Evolutionary conservation across 352 stramenopile genomes (phyloP), one percentile per base, ranked within the genome.

Genomic region (Aphanomyces stellatus): DNA sequence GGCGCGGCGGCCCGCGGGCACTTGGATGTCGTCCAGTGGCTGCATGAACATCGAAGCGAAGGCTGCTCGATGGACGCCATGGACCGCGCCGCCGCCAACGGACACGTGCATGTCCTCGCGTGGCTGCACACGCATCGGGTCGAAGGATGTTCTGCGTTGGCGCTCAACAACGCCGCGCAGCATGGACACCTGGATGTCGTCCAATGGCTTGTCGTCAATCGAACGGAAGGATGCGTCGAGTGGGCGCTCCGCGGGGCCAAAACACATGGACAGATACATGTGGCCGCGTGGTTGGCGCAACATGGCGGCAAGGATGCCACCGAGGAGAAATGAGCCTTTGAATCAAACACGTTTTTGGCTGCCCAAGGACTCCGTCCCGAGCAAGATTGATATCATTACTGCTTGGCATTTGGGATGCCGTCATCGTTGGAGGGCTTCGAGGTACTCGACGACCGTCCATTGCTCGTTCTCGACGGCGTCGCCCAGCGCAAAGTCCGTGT

Each of bases 191-290:
- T 79, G 68, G 41, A 60, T 7, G 30, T 81, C 28, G 71, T 75
- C 2, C 31, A 71, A 53, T 85, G 79, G 61, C 56, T 87, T 8
- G 73, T 83, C 61, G 65, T 53, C n/a, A 48, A 75, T 34, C 49
- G 67, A 3, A 72, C n/a, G 3, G 70, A 75, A 60, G 70, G 72
- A 27, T 72, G 66, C 37, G n/a, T 46, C 37, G 37, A 46, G 37
- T 46, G 37, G 37, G 37, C 37, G n/a, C n/a, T 46, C 11, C 37
- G 37, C 13, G 37, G 37, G n/a, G 37, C 37, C n/a, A 46, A 2
- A 0, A 46, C n/a, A 19, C 37, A 46, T 2, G 37, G 37, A 11
- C 37, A 46, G 37, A 11, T 46, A n/a, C 37, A 46, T n/a, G n/a
- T n/a, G n/a, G n/a, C n/a, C n/a, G n/a, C n/a, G n/a, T n/a, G n/a